A percentile compares a stretch with the other conserved stretches of the same genome.
Conservation (phyloP, 2,329 filamentous ascomycete genomes). For the Stemphylium lycopersici region DNA sequence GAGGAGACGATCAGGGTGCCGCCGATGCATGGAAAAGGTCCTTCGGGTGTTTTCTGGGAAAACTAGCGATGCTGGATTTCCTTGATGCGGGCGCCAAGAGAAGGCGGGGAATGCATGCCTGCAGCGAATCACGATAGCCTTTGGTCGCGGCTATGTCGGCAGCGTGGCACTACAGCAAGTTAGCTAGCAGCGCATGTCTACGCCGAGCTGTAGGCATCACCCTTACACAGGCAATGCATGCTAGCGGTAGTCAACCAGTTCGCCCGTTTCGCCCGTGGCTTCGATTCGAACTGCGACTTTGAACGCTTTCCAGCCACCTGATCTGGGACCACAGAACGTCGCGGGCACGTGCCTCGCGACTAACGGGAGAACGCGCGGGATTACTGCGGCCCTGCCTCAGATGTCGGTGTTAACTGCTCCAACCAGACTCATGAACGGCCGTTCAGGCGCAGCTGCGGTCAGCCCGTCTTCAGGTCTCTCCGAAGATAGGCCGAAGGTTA, state of each 20-base stretch:
- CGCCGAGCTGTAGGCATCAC: background rate
- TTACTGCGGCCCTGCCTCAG: constrained; percentile 3
- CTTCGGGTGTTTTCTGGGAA: background rate
- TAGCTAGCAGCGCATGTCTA: background rate
- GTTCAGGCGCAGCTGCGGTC: background rate
- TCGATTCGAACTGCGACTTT: background rate
- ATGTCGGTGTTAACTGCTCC: background rate
- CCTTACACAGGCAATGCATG: background rate
- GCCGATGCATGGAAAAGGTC: no score
- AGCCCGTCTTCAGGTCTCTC: background rate
- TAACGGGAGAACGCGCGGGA: background rate
- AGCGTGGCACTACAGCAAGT: background rate
- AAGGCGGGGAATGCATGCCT: background rate
- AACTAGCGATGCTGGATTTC: no score
- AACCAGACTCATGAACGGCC: background rate
- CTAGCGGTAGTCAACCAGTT: background rate
- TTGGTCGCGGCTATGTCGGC: background rate
- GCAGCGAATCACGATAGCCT: constrained; percentile 2
- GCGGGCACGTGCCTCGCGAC: background rate
- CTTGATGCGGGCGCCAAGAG: background rate
- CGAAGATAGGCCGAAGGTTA: constrained; percentile 3
- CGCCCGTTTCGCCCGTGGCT: background rate
- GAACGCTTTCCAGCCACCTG: background rate
- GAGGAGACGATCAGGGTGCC: background rate
- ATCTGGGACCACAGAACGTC: background rate